Evolutionary conservation across 129 eudicot species (phyloP).

Genomic region (Logfia minima): DNA sequence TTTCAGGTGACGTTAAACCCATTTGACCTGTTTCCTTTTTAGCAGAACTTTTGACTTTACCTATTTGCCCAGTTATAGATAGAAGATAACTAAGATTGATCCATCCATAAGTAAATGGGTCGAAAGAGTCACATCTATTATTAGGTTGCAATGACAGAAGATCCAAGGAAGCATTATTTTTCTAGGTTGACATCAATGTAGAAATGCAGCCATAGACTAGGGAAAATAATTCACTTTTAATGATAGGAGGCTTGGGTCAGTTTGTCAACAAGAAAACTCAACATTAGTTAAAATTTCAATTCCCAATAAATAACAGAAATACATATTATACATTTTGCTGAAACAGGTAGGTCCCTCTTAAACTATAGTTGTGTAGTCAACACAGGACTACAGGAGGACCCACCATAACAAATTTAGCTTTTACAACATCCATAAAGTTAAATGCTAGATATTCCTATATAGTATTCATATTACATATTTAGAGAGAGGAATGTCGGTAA

Average conservation of each 20-base stretch:
- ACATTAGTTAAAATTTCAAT: constrained; percentile 16
- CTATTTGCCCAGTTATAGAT: not conserved
- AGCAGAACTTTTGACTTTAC: not conserved
- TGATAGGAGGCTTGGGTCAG: not conserved
- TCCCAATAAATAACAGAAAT: constrained; percentile 22
- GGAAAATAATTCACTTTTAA: not conserved
- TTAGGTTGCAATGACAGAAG: constrained; percentile 2
- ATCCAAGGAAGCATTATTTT: not conserved
- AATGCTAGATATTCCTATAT: not conserved
- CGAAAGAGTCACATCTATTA: not conserved
- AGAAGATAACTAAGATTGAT: not conserved
- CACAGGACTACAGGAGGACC: constrained; percentile 7
- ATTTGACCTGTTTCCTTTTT: not conserved
- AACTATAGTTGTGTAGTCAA: constrained; percentile 17
- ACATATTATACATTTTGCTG: constrained; percentile 17
- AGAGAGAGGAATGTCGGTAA: not conserved
- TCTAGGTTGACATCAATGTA: constrained; percentile 7
- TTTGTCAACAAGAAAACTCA: not conserved
- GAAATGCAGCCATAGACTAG: constrained; percentile 10
- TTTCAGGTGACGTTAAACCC: not conserved
- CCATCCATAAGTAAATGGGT: not conserved
- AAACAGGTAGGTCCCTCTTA: constrained; percentile 11
- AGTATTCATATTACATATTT: not conserved
- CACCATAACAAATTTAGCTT: constrained; percentile 3
- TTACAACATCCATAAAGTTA: constrained; percentile 1